Evolutionary conservation across 305 asterid genomes (phyloP).

Genomic region (Solanum hybrid): DNA sequence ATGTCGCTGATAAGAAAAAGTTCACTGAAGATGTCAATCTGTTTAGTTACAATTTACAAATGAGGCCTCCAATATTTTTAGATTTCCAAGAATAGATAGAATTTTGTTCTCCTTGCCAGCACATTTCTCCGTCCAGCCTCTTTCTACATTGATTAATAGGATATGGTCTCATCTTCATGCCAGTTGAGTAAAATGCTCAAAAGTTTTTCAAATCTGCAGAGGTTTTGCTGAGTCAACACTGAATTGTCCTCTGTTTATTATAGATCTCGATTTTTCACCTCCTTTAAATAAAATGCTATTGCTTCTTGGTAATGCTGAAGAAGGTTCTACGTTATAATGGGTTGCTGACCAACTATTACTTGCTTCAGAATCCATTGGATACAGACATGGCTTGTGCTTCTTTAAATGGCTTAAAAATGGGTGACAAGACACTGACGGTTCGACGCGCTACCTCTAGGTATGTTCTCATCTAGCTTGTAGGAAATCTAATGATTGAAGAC

Average conservation of each 20-base stretch:
- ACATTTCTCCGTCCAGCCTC: background rate
- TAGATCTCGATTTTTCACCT: background rate
- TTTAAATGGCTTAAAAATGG: conserved; percentile 62
- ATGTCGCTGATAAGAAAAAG: background rate
- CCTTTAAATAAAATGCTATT: background rate
- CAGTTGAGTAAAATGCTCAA: background rate
- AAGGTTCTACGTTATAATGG: background rate
- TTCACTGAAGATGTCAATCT: background rate
- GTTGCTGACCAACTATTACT: conserved; percentile 1
- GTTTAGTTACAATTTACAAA: background rate
- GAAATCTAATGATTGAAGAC: background rate
- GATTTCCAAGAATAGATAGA: background rate
- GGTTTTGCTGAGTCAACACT: background rate
- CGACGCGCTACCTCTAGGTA: conserved; percentile 59
- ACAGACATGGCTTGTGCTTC: conserved; percentile 68
- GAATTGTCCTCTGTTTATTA: background rate
- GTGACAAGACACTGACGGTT: conserved; percentile 62
- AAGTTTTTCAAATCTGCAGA: background rate
- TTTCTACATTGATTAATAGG: background rate
- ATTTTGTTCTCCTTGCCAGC: background rate
- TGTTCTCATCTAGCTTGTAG: conserved; percentile 6
- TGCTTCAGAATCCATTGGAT: conserved; percentile 48
- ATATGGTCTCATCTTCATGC: background rate
- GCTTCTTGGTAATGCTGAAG: conserved; percentile 12
- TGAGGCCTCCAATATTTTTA: background rate